Base-by-base conservation (phyloP, 192 early-diverging fungal genomes). In the Podila minutissima region DNA sequence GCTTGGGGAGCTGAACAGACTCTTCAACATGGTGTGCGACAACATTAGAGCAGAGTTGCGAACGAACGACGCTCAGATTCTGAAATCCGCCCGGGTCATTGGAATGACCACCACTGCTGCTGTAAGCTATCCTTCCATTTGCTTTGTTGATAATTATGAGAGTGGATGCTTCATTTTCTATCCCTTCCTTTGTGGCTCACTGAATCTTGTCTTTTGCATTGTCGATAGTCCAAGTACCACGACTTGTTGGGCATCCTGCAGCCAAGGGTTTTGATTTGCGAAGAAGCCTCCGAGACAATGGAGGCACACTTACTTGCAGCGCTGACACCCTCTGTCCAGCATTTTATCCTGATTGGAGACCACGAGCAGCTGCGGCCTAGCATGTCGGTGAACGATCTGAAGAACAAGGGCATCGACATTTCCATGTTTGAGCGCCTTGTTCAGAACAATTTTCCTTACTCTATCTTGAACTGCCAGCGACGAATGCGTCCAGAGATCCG, bases 101-200 rank as follows among this genome's bases (percentile, higher is more conserved):
- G 89, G 89, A 5, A 84, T 90, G 87, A 90, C 89, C 2, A 90
- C 85, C 26, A 88, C 89, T 24, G 89, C 84, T 11, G 89, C 89
- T 2, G 89, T 89, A 74, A 82, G 84, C 70, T 9, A 53, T n/a
- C 33, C 3, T 2, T 0, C 33, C 6, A 33, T 37, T 37, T 51
- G 41, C 15, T 12, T 35, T 33, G 32, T 24, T 32, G 31, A 29
- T 12, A 41, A 41, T 41, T 41, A 10, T 41, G 38, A 12, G 35
- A 0, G 38, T 41, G 38, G 38, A 13, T 13, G 11, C 11, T 12
- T 41, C 33, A 7, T 33, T 33, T 33, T 33, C 33, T 33, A 33
- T 33, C 33, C 5, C 33, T 33, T 33, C 3, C 33, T 5, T 3
- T 33, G 6, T 33, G 1, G 5, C 33, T 33, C 33, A 33, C 33